A percentile compares a stretch with the other conserved stretches of the same genome.
Evolutionary conservation across 371 early-diverging fungal genomes (phyloP).

Genomic region (Rhizomucor pusillus): DNA sequence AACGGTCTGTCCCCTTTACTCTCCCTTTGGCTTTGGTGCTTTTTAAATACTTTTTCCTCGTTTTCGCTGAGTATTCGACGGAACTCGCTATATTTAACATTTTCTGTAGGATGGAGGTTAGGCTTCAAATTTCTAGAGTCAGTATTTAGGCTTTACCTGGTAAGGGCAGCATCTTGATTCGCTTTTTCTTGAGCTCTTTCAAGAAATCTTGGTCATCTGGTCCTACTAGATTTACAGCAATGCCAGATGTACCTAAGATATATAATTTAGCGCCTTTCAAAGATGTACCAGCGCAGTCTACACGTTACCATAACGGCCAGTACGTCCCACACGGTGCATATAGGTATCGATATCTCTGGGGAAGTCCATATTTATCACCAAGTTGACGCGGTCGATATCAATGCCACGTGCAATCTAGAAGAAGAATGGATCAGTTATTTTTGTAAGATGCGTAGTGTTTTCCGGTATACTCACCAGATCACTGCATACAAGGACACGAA

Average conservation of each 20-base stretch:
- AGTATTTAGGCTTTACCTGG: too few species aligned
- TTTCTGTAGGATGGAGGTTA: slow-evolving; percentile 11
- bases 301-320: slow-evolving; percentile 97
- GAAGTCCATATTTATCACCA: slow-evolving; percentile 97
- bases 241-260: slow-evolving; percentile 42
- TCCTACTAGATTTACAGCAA: slow-evolving; percentile 40
- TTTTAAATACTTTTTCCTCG: slow-evolving; percentile 22
- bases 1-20: slow-evolving; percentile 6
- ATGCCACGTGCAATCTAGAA: slow-evolving; percentile 91
- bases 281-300: too few species aligned
- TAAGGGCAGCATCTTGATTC: slow-evolving; percentile 21
- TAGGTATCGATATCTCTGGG: slow-evolving; percentile 93
- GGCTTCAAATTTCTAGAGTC: not conserved
- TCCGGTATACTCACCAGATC: slow-evolving; percentile 55
- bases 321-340: slow-evolving; percentile 99
- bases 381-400: slow-evolving; percentile 95
- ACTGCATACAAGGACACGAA: slow-evolving; percentile 76
- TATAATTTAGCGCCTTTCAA: not conserved
- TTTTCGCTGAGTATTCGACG: slow-evolving; percentile 27
- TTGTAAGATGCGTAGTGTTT: not conserved
- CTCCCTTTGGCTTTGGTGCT: slow-evolving; percentile 11
- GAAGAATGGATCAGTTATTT: not conserved
- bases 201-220: slow-evolving; percentile 28
- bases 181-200: slow-evolving; percentile 13
- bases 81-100: slow-evolving; percentile 31